phyloP scores from a whole-genome alignment of 352 stramenopile species.

The Blastocystis sp. region DNA sequence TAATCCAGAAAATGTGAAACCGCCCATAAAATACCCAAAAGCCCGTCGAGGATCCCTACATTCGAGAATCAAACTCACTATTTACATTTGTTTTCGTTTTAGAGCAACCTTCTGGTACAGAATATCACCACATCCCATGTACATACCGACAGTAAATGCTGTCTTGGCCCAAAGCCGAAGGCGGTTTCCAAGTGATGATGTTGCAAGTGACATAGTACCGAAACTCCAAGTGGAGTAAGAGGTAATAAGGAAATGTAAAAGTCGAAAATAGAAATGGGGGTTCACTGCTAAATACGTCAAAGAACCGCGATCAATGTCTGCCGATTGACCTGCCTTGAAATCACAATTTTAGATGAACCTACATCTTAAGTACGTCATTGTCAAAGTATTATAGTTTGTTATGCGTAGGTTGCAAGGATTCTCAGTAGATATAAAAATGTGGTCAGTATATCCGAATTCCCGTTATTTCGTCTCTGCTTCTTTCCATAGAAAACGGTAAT shows the following conservation, averaged over 20 bases:
- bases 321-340: neutral
- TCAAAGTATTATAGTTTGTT: neutral
- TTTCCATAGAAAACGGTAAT: too few relatives aligned
- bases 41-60: neutral
- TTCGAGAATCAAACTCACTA: neutral
- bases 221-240: constrained; percentile 58
- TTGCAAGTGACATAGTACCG: neutral
- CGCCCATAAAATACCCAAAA: constrained; percentile 29
- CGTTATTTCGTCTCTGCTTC: neutral
- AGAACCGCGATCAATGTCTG: neutral
- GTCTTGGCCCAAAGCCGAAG: constrained; percentile 6
- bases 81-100: neutral
- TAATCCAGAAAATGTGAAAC: constrained; percentile 6
- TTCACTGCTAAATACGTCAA: neutral
- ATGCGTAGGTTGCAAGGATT: neutral
- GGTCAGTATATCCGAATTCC: neutral
- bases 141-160: constrained; percentile 23
- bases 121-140: constrained; percentile 32
- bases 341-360: neutral
- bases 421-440: neutral
- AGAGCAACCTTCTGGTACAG: constrained; percentile 12
- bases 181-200: neutral
- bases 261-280: constrained; percentile 1
- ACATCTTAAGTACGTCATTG: too few relatives aligned
- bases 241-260: constrained; percentile 1